Evolutionary conservation across 2,329 filamentous ascomycete genomes (phyloP), one percentile per base, ranked within the genome.

Genomic region (Alternaria hordeiaustralica): DNA sequence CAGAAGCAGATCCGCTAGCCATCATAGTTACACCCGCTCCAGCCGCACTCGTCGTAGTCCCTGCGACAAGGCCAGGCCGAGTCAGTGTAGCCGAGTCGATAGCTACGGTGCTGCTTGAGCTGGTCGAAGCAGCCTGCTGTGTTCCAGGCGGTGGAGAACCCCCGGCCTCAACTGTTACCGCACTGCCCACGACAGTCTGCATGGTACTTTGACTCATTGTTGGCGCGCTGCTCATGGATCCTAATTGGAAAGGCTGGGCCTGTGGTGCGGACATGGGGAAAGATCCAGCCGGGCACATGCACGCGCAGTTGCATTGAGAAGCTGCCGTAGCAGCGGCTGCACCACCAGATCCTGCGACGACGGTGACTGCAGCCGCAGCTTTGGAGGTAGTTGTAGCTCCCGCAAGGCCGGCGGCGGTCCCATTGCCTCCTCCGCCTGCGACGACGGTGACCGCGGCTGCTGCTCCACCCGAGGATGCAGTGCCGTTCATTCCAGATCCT

Each of bases 231-330:
- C 36, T 65, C 69, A 73, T 73, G 26, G 65, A 56, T 1, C 66
- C 68, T 12, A 78, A 65, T 46, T 75, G 71, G 67, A 78, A 76
- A 10, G 76, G 68, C 11, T 68, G 72, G 2, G 75, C 69, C 26
- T 64, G 61, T 0, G 75, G 72, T 13, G 73, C 68, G 1, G 62
- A 46, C 75, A 78, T 78, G 18, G 77, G 75, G 62, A 77, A 78
- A 7, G 71, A 66, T 7, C 70, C 72, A 1, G 68, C 68, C 2
- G 75, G 75, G 59, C 77, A 79, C 36, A 60, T 45, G 58, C 76
- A 79, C n/a, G 69, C 62, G 56, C 77, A 79, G 28, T 64, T 69
- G 54, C 77, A 79, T 26, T 66, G 61, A 13, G 60, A 65, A 9
- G 73, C 68, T 8, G 71, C 66, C 12, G 66, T 60, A 3, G 62